Percentiles rank a stretch among this genome's conserved stretches.
These are phyloP conservation scores for Ensete ventricosum DNA, from an alignment of 176 grass and related monocot genomes.

Conservation along the genomic window DNA sequence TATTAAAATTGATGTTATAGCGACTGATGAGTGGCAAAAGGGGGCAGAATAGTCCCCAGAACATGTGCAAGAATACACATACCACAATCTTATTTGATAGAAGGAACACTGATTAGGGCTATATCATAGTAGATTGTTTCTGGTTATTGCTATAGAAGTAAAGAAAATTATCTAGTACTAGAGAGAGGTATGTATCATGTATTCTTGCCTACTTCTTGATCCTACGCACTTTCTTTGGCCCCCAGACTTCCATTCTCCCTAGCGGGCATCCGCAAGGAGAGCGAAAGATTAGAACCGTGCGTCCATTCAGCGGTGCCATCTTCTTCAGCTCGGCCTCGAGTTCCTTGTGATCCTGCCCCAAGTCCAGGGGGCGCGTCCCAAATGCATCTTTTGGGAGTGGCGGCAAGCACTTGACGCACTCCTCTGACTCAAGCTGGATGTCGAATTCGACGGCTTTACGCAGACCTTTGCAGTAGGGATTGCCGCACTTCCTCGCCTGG, in stretches of 20 bases:
- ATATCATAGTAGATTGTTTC: background rate
- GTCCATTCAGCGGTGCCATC: slow-evolving; percentile 94
- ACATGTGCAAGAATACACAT: background rate
- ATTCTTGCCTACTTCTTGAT: slow-evolving; percentile 66
- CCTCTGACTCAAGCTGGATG: slow-evolving; percentile 96
- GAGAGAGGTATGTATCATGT: background rate
- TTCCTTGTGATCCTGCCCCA: slow-evolving; percentile 61
- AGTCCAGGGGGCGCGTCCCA: slow-evolving; percentile 43
- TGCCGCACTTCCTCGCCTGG: slow-evolving; percentile 87
- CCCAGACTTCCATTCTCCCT: slow-evolving; percentile 97
- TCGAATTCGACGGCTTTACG: slow-evolving; percentile 94
- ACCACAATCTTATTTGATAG: background rate
- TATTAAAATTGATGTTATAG: background rate
- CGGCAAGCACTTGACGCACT: slow-evolving; percentile 60
- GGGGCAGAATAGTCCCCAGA: background rate
- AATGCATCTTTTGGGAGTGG: slow-evolving; percentile 50
- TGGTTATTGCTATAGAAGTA: slow-evolving; percentile 1
- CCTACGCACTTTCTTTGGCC: slow-evolving; percentile 74
- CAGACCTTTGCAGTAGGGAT: slow-evolving; percentile 71
- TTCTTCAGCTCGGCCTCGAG: slow-evolving; percentile 88
- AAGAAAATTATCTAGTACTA: background rate
- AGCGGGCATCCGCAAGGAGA: slow-evolving; percentile 65
- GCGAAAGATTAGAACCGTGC: slow-evolving; percentile 88
- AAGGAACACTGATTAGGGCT: background rate
- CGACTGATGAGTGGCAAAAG: background rate